Base-by-base conservation (phyloP, 208 protist genomes). In the Acanthamoeba castellanii region DNA sequence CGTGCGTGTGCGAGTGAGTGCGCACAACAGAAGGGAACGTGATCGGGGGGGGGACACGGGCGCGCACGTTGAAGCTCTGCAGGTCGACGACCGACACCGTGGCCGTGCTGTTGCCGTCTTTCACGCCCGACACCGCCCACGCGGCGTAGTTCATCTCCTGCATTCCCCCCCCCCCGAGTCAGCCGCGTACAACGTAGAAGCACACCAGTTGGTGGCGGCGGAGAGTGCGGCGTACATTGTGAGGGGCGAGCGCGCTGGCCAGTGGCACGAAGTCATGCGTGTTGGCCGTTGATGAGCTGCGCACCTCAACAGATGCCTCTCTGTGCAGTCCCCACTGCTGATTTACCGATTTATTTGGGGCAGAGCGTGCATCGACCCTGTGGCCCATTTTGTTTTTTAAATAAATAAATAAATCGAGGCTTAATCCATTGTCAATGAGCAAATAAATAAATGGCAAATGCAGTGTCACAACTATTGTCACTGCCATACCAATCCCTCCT, bases 71-170 rank as follows among this genome's bases (percentile, higher is more conserved):
- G 76, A 85, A 85, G 76, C 47, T 85, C 45, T 85, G 76, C 47
- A 59, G 22, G 47, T 85, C 76, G 76, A 85, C 45, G 25, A 85
- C 76, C 9, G 76, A 85, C 8, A 85, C 76, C 14, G 37, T 85
- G 14, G 76, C 76, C 3, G 25, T 42, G 20, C 27, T 57, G 27
- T 32, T 25, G 11, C 76, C 70, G 70, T 78, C 70, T n/a, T 78
- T 78, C 70, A 78, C 70, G 25, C 70, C 76, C 25, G 76, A 85
- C 45, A 85, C 76, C 11, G 76, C 76, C 76, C 76, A 85, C 30
- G 76, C 76, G 14, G 76, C 76, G 30, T 85, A 85, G 27, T 85
- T 85, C 76, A 85, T 85, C n/a, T 85, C 76, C 76, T 85, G 30
- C 74, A 84, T 2, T 20, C 8, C 32, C 3, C 68, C 22, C 32